phyloP scores from a whole-genome alignment of 2,329 filamentous ascomycete species.

The Xenoacremonium recifei region DNA sequence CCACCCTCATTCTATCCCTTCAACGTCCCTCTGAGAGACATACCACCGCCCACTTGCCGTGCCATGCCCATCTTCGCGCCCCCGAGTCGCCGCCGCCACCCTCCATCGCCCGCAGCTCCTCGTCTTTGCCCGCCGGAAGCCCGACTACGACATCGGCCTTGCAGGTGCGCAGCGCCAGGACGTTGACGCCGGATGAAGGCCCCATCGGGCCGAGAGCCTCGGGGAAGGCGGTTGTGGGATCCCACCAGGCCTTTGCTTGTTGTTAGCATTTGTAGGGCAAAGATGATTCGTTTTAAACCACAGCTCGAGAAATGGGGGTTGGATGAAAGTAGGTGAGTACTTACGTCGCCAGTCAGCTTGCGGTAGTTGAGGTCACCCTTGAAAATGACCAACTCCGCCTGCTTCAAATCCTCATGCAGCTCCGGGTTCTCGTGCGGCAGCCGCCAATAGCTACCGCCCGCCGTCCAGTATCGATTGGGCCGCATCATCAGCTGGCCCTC shows the following conservation, averaged over 20 bases:
- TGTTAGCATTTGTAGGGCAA: too few species aligned
- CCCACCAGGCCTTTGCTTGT: constrained; percentile 58
- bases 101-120: constrained; percentile 67
- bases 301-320: too few species aligned
- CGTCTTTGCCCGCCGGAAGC: constrained; percentile 77
- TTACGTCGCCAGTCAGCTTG: constrained; percentile 85
- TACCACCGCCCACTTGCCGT: constrained; percentile 94
- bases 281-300: too few species aligned
- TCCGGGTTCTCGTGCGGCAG: constrained; percentile 67
- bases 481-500: constrained; percentile 83
- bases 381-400: constrained; percentile 87
- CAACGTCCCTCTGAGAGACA: constrained; percentile 41
- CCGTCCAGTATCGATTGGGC: constrained; percentile 90
- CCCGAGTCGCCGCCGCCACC: constrained; percentile 69
- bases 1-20: constrained; percentile 4
- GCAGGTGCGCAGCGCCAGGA: constrained; percentile 86
- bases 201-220: constrained; percentile 85
- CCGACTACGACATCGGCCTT: constrained; percentile 96
- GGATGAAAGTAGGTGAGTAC: constrained; percentile 24
- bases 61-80: constrained; percentile 88
- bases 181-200: constrained; percentile 75
- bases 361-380: constrained; percentile 98
- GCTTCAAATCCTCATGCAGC: constrained; percentile 74
- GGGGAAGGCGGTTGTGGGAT: constrained; percentile 81
- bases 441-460: constrained; percentile 84